Conservation (phyloP, 2,329 filamentous ascomycete species). For the Dactylonectria macrodidyma region DNA sequence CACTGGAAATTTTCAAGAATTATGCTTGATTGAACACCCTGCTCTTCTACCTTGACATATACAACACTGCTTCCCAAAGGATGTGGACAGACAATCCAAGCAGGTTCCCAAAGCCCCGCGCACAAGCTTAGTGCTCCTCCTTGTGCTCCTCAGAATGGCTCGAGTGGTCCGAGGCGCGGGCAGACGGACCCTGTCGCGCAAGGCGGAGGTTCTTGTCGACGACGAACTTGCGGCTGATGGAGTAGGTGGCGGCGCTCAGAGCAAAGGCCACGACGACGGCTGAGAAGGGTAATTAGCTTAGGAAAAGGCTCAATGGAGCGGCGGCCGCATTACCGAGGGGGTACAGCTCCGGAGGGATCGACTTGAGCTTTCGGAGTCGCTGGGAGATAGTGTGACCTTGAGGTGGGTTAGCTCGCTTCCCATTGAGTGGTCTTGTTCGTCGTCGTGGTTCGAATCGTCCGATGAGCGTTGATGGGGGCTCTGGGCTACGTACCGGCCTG, state of each 20-base stretch:
- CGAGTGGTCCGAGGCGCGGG: constrained; percentile 43
- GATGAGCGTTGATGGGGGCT: constrained; percentile 31
- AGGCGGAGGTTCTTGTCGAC: constrained; percentile 95
- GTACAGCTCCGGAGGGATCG: constrained; percentile 93
- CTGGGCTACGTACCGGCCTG: constrained; percentile 72
- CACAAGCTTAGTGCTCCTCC: constrained; percentile 51
- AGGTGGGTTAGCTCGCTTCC: constrained; percentile 43
- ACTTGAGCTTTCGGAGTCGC: constrained; percentile 89
- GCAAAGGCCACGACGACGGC: constrained; percentile 91
- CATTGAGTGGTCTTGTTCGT: constrained; percentile 35
- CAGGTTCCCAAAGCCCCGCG: constrained; percentile 29
- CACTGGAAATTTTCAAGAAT: constrained; percentile 45
- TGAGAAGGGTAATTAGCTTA: constrained; percentile 56
- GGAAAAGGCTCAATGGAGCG: constrained; percentile 35
- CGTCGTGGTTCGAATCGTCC: constrained; percentile 32
- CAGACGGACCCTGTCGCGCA: constrained; percentile 73
- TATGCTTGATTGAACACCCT: constrained; percentile 44
- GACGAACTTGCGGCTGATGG: constrained; percentile 83
- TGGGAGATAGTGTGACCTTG: constrained; percentile 97
- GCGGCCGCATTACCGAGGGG: constrained; percentile 80
- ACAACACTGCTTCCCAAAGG: constrained; percentile 39
- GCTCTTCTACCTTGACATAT: constrained; percentile 47
- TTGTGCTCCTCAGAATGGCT: too few relatives aligned
- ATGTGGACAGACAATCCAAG: constrained; percentile 41
- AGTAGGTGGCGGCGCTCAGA: constrained; percentile 86